These are phyloP conservation scores for Pythium aquatile DNA, from an alignment of 352 stramenopile genomes.

Conservation along the genomic window DNA sequence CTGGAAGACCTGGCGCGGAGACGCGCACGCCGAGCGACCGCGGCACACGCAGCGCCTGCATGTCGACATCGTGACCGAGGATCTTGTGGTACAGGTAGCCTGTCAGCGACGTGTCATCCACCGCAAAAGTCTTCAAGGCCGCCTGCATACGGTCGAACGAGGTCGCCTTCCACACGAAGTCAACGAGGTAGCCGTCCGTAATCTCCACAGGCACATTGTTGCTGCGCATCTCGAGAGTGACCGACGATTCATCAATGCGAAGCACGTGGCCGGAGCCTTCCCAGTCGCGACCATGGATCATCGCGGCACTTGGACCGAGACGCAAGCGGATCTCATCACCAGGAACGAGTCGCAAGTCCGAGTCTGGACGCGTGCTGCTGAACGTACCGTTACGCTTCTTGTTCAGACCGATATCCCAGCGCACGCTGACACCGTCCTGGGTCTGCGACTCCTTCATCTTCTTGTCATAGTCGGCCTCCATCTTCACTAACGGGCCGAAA, in stretches of 20 bases:
- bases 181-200: slow-evolving; percentile 94
- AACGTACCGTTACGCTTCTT: slow-evolving; percentile 97
- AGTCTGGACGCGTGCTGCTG: slow-evolving; percentile 87
- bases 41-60: slow-evolving; percentile 87
- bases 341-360: slow-evolving; percentile 90
- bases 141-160: slow-evolving; percentile 99
- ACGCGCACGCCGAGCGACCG: slow-evolving; percentile 70
- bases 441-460: slow-evolving; percentile 98
- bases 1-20: slow-evolving; percentile 93
- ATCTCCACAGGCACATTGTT: slow-evolving; percentile 90
- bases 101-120: slow-evolving; percentile 97
- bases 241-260: slow-evolving; percentile 79
- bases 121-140: slow-evolving; percentile 98
- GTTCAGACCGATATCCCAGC: slow-evolving; percentile 96
- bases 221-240: slow-evolving; percentile 84
- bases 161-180: slow-evolving; percentile 99
- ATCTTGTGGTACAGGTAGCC: slow-evolving; percentile 99
- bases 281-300: slow-evolving; percentile 89
- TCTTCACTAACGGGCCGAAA: slow-evolving; percentile 98
- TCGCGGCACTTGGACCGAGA: slow-evolving; percentile 76
- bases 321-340: slow-evolving; percentile 97
- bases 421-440: slow-evolving; percentile 91
- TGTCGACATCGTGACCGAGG: slow-evolving; percentile 96
- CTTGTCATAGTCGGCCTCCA: slow-evolving; percentile 99
- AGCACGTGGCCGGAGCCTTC: slow-evolving; percentile 95